Evolutionary conservation across 257 asterid species (phyloP), one percentile per base, ranked within the genome.

Genomic region (Nicotiana noctiflora): DNA sequence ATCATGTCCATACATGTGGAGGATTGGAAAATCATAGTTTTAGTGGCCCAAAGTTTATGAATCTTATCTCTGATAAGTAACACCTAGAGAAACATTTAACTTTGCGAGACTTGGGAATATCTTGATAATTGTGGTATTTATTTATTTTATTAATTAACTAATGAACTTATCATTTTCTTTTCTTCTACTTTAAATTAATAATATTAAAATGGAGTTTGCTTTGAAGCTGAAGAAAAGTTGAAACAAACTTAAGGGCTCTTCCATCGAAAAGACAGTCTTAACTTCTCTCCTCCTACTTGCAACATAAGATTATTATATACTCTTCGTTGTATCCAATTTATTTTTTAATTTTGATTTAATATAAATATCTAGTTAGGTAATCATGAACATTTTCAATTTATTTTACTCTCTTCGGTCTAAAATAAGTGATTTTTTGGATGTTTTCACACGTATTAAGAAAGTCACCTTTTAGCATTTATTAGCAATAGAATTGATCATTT

Each of bases 41-140:
- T 52, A 56, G 76, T 56, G 61, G 17, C 83, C 89, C 89, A 29
- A 86, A 59, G 65, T 61, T 79, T 53, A 79, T 85, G 82, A n/a
- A 55, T 61, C 57, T 59, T 64, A 83, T 79, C 82, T 49, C 83
- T 86, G 82, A 74, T 81, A 81, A 86, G 19, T 74, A 86, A 86
- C 19, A 84, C 89, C 87, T 83, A 84, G 89, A 84, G 89, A 81
- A 75, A 56, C 76, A 51, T 83, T 64, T 79, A 81, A 44, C 81
- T 40, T 55, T 55, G 61, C 10, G 27, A 27, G 17, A 8, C 31
- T 21, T 62, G 11, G 56, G 84, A 81, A 83, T 83, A 83, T 83
- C 79, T 86, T 78, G 88, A 82, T 63, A 19, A 72, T 23, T 81
- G 88, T 70, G 72, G 53, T 75, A 5, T 76, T 25, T 25, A 25